A percentile compares a stretch with the other conserved stretches of the same genome.
phyloP scores from a whole-genome alignment of 257 asterid species.

The Sherardia arvensis region DNA sequence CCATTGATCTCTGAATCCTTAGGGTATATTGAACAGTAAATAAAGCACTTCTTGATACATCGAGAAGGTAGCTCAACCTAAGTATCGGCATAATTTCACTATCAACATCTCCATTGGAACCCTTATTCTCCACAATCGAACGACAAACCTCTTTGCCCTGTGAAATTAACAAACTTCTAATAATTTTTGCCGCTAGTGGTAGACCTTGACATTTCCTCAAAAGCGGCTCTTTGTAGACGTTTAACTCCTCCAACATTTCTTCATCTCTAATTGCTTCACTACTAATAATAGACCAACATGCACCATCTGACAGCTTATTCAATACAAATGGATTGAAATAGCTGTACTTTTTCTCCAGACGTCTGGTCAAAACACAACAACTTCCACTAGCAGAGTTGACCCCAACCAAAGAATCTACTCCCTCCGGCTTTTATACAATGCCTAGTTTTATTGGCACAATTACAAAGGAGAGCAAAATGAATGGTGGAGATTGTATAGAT shows the following conservation, averaged over 20 bases:
- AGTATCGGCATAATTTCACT: neutral
- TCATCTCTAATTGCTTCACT: neutral
- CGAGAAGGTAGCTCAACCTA: conserved; percentile 21
- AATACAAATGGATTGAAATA: neutral
- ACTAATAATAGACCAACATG: conserved; percentile 8
- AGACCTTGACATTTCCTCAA: neutral
- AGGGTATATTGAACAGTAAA: conserved; percentile 22
- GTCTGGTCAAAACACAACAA: conserved; percentile 1
- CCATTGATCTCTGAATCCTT: neutral
- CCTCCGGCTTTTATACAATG: neutral
- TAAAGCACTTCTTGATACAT: conserved; percentile 24
- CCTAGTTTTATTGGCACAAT: no score
- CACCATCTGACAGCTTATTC: neutral
- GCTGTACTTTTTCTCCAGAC: neutral
- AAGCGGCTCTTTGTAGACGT: neutral
- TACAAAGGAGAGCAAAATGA: no score
- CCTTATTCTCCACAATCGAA: neutral
- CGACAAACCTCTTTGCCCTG: conserved; percentile 9
- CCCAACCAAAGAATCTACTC: neutral
- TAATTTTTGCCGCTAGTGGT: neutral
- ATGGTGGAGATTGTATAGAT: no score
- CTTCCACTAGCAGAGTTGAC: neutral
- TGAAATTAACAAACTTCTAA: conserved; percentile 19
- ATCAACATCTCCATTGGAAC: neutral
- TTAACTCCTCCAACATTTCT: neutral